A percentile compares a stretch with the other conserved stretches of the same genome.
These are phyloP conservation scores for Aspergillus transmontanensis DNA, from an alignment of 2,329 filamentous ascomycete species.

Conservation along the genomic window DNA sequence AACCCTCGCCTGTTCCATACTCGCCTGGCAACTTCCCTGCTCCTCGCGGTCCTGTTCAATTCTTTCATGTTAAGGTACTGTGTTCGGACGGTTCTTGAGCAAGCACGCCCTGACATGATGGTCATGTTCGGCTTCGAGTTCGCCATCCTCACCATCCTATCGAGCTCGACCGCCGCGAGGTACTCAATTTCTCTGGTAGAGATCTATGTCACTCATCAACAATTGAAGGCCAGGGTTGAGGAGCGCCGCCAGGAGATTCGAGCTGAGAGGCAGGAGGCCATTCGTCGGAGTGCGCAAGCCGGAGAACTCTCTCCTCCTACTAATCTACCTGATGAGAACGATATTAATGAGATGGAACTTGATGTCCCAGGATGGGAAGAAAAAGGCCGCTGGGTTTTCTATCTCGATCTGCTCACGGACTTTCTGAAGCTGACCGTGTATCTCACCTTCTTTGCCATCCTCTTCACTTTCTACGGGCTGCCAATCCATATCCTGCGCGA, in stretches of 20 bases:
- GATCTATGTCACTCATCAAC: conserved; percentile 70
- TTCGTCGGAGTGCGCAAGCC: conserved; percentile 39
- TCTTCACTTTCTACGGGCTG: conserved; percentile 90
- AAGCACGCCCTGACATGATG: conserved; percentile 97
- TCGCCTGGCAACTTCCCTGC: conserved; percentile 75
- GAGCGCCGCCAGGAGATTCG: conserved; percentile 70
- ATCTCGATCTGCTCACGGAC: conserved; percentile 82
- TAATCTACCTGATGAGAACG: conserved; percentile 66
- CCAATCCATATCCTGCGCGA: conserved; percentile 97
- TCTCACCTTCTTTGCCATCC: conserved; percentile 86
- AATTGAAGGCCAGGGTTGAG: conserved; percentile 70
- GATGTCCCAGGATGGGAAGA: conserved; percentile 96
- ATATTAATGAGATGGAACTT: conserved; percentile 89
- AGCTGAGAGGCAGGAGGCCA: conserved; percentile 52
- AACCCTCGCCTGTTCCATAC: conserved; percentile 88
- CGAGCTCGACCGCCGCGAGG: conserved; percentile 74
- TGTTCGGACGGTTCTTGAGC: conserved; percentile 77
- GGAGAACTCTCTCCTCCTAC: conserved; percentile 39
- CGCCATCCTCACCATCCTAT: conserved; percentile 79
- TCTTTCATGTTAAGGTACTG: conserved; percentile 78
- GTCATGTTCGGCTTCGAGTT: conserved; percentile 99
- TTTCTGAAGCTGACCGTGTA: conserved; percentile 91
- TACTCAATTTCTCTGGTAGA: conserved; percentile 81
- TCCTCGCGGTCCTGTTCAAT: conserved; percentile 79
- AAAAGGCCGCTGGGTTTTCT: conserved; percentile 90